A percentile compares a stretch with the other conserved stretches of the same genome.
Evolutionary conservation across 225 moss, liverwort and hornwort genomes (phyloP).

Genomic region (Polytrichum commune): DNA sequence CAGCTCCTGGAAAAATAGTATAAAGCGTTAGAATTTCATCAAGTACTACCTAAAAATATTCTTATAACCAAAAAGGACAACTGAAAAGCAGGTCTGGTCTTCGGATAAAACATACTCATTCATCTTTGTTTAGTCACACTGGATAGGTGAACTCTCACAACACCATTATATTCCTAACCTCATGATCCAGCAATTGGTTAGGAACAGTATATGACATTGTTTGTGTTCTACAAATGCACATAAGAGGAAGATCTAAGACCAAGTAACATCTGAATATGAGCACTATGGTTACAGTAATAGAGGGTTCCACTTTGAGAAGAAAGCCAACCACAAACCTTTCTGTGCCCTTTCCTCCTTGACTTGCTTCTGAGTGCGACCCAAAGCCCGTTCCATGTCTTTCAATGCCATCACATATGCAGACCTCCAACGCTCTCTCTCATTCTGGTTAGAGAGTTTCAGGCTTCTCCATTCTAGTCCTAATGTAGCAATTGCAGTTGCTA

Average conservation of each 20-base stretch:
- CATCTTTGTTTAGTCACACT: no score
- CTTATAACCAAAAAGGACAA: no score
- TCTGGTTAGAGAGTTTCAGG: slow-evolving; percentile 41
- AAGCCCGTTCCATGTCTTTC: slow-evolving; percentile 56
- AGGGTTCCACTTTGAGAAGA: no score
- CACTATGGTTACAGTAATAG: no score
- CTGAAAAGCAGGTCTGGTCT: no score
- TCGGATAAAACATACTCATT: no score
- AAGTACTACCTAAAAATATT: neutral
- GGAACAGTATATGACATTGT: no score
- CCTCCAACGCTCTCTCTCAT: slow-evolving; percentile 57
- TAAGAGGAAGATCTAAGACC: no score
- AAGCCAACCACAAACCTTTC: slow-evolving; percentile 29
- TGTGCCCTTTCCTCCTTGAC: slow-evolving; percentile 61
- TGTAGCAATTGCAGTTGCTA: slow-evolving; percentile 51
- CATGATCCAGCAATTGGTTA: no score
- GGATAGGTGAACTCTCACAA: neutral
- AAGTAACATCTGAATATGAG: no score
- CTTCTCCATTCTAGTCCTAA: slow-evolving; percentile 44
- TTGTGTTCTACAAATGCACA: no score
- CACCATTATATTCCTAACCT: neutral
- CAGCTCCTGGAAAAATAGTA: slow-evolving; percentile 33
- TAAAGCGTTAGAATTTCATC: neutral
- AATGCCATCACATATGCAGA: slow-evolving; percentile 55
- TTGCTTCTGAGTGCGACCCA: slow-evolving; percentile 59